Base-by-base conservation (phyloP, 2,329 filamentous ascomycete genomes). In the Arthroderma uncinatum region DNA sequence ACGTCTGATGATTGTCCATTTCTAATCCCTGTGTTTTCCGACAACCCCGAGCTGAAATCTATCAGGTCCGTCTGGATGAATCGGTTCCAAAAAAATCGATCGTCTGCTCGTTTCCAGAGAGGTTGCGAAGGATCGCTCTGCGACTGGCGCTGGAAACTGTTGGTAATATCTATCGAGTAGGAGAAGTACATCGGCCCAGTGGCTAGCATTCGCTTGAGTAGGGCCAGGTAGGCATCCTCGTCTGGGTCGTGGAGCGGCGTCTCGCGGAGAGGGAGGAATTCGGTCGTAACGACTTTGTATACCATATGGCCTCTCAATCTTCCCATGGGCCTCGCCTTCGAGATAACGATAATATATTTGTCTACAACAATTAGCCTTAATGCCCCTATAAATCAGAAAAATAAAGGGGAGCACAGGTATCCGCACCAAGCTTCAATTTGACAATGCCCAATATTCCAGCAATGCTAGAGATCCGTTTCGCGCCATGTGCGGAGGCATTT, bases 61-160 rank as follows among this genome's bases (percentile, higher is more conserved):
- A 97, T 95, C 58, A 98, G 74, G 67, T 96, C 90, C 6, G 87
- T 86, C 70, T 92, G 89, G 53, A 97, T 81, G 71, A 95, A 94
- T 62, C 86, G 85, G 74, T 98, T 98, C 89, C 92, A 98, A 78
- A 96, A 98, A 78, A 98, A 98, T 62, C 93, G 89, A 70, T 97
- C 91, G 71, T 98, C 93, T 62, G 92, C 86, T 64, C 90, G 80
- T 77, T 87, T 85, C 93, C 93, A 98, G 58, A 97, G 74, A 10
- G 93, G 91, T 57, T 80, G 76, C 14, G 81, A 80, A 57, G 77
- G 74, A 69, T 95, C 83, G 62, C 83, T 78, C 63, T 91, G 83
- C 2, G 91, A 84, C 70, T 97, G 93, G 62, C 93, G 84, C 75
- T 98, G 93, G 76, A 97, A 95, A 69, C 83, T 91, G 77, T 95